These are phyloP conservation scores for Neurospora sp. DNA, from an alignment of 495 filamentous ascomycete genomes.

Conservation along the genomic window DNA sequence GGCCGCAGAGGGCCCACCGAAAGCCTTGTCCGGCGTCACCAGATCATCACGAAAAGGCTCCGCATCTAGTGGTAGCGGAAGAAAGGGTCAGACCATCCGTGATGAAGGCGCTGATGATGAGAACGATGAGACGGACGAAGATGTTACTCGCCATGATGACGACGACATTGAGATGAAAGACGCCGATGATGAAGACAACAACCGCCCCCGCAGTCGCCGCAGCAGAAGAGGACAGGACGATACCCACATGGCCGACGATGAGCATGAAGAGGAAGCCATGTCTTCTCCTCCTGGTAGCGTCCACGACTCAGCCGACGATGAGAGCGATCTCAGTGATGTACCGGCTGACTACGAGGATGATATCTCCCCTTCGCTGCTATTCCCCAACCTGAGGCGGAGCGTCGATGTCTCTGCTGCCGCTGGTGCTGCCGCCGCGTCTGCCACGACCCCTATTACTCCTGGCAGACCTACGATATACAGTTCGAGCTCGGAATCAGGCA, in stretches of 20 bases:
- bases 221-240: constrained; percentile 10
- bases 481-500: constrained; percentile 8
- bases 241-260: constrained; percentile 18
- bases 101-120: constrained; percentile 19
- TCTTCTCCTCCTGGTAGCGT: constrained; percentile 45
- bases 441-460: background rate
- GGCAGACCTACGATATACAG: background rate
- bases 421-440: background rate
- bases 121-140: constrained; percentile 6
- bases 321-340: constrained; percentile 69
- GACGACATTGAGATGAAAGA: constrained; percentile 28
- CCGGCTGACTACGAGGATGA: constrained; percentile 42
- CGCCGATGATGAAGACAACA: constrained; percentile 13
- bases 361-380: constrained; percentile 32
- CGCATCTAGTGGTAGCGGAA: constrained; percentile 26
- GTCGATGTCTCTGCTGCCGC: constrained; percentile 13
- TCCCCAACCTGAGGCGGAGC: constrained; percentile 33
- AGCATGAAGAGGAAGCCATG: constrained; percentile 20
- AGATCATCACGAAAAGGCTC: constrained; percentile 23
- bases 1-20: constrained; percentile 31
- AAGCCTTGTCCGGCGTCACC: constrained; percentile 11
- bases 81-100: constrained; percentile 15
- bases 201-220: background rate
- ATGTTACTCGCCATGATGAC: constrained; percentile 6
- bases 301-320: constrained; percentile 69